Evolutionary conservation across 2,329 filamentous ascomycete species (phyloP).

Genomic region (Verticillium longisporum): DNA sequence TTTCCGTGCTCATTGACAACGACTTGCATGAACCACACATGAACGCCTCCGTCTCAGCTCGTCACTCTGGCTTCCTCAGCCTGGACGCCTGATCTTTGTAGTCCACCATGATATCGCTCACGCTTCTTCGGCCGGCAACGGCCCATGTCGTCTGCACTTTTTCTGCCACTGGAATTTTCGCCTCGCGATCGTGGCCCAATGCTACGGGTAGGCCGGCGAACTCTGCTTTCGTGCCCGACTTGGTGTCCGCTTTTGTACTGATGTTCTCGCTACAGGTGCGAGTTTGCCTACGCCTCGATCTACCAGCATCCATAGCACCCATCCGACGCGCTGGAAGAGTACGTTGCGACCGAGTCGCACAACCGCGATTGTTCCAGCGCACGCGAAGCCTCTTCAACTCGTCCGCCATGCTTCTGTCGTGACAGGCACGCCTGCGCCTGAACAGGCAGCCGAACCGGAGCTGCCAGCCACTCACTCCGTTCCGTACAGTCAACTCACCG

Average conservation of each 20-base stretch:
- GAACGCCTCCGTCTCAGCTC: neutral
- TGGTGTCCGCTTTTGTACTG: neutral
- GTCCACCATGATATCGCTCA: constrained; percentile 7
- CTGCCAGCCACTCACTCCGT: constrained; percentile 33
- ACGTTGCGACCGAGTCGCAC: constrained; percentile 16
- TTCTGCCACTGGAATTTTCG: constrained; percentile 4
- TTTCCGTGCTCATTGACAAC: neutral
- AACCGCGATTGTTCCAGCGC: constrained; percentile 18
- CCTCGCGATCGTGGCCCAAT: constrained; percentile 3
- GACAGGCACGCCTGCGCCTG: constrained; percentile 12
- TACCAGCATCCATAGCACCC: constrained; percentile 1
- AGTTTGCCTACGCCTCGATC: neutral
- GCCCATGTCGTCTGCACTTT: constrained; percentile 5
- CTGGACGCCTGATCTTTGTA: constrained; percentile 3
- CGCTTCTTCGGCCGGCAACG: constrained; percentile 8
- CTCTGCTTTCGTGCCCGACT: neutral
- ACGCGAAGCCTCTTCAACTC: constrained; percentile 25
- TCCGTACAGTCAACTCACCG: constrained; percentile 65
- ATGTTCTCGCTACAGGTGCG: constrained; percentile 1
- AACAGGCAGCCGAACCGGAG: constrained; percentile 30
- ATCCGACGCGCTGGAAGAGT: constrained; percentile 27
- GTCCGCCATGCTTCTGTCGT: constrained; percentile 31
- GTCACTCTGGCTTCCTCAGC: constrained; percentile 7
- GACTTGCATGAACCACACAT: neutral
- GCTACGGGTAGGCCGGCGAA: constrained; percentile 4